Evolutionary conservation across 805 yeast genomes (phyloP).

Genomic region (Cephaloascus fragrans): DNA sequence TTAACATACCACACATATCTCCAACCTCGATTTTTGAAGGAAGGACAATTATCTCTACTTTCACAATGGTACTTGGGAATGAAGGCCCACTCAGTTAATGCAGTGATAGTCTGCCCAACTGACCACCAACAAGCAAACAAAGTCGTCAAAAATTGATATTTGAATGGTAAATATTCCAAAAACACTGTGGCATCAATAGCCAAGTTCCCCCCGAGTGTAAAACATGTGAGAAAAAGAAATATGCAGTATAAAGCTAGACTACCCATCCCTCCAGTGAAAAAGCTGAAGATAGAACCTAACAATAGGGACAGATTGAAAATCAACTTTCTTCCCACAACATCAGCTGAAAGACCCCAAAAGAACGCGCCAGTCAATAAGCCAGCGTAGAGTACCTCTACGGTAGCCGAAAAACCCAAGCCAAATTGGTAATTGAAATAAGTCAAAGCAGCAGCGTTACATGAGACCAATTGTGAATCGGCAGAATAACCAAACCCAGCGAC

Average conservation of each 20-base stretch:
- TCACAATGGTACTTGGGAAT: slow-evolving; percentile 40
- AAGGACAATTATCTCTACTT: slow-evolving; percentile 30
- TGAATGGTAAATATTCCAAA: slow-evolving; percentile 42
- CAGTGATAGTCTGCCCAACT: slow-evolving; percentile 47
- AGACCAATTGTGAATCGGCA: slow-evolving; percentile 41
- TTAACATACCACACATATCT: slow-evolving; percentile 45
- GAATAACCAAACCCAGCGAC: slow-evolving; percentile 50
- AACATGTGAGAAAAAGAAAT: slow-evolving; percentile 32
- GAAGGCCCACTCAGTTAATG: slow-evolving; percentile 45
- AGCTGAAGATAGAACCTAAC: slow-evolving; percentile 38
- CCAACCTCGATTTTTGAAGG: slow-evolving; percentile 48
- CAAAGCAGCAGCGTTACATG: slow-evolving; percentile 35
- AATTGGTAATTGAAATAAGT: slow-evolving; percentile 39
- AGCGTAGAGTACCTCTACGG: slow-evolving; percentile 36
- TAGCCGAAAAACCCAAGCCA: slow-evolving; percentile 29
- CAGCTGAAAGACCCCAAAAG: slow-evolving; percentile 50
- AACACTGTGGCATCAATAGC: slow-evolving; percentile 45
- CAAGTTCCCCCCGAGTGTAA: slow-evolving; percentile 48
- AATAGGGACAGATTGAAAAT: slow-evolving; percentile 43
- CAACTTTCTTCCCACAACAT: slow-evolving; percentile 41
- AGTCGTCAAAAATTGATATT: slow-evolving; percentile 41
- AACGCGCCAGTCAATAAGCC: slow-evolving; percentile 45
- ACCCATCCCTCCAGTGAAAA: slow-evolving; percentile 43
- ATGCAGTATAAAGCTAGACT: slow-evolving; percentile 40
- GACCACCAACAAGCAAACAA: slow-evolving; percentile 56